Percentiles rank a stretch among this genome's conserved stretches.
phyloP scores from a whole-genome alignment of 805 yeast genomes.

The Scheffersomyces coipomensis region DNA sequence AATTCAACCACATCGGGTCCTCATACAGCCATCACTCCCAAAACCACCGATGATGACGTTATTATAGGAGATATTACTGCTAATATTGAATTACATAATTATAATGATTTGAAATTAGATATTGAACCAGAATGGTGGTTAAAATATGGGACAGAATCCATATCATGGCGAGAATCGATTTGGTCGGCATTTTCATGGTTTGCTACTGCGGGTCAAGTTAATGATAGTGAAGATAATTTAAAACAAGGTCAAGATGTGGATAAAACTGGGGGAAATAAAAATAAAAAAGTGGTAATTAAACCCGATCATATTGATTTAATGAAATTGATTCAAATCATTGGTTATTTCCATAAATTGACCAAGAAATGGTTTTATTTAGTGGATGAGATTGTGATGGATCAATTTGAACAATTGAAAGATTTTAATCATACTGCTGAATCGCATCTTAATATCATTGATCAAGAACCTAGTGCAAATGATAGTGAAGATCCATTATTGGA shows the following conservation, averaged over 20 bases:
- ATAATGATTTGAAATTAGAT: background rate
- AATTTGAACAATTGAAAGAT: conserved; percentile 13
- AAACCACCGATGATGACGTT: too few relatives aligned
- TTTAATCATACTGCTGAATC: background rate
- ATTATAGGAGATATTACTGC: background rate
- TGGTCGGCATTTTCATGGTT: conserved; percentile 82
- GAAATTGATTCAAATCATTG: conserved; percentile 21
- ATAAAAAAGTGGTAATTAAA: conserved; percentile 1
- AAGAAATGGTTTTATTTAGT: conserved; percentile 35
- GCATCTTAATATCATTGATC: background rate
- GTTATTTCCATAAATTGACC: conserved; percentile 39
- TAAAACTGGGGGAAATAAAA: background rate
- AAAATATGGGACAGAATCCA: conserved; percentile 41
- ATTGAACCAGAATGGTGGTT: conserved; percentile 44
- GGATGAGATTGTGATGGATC: conserved; percentile 33
- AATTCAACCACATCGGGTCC: background rate
- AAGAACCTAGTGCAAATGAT: background rate
- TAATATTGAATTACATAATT: background rate
- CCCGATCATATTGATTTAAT: conserved; percentile 6
- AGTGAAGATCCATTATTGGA: conserved; percentile 4
- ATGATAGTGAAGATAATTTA: conserved; percentile 7
- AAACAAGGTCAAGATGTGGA: background rate
- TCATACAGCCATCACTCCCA: too few relatives aligned
- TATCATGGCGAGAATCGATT: conserved; percentile 55
- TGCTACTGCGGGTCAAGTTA: conserved; percentile 75